These are phyloP conservation scores for Leccinum ochraceum DNA, from an alignment of 768 basidiomycete genomes.

Conservation along the genomic window DNA sequence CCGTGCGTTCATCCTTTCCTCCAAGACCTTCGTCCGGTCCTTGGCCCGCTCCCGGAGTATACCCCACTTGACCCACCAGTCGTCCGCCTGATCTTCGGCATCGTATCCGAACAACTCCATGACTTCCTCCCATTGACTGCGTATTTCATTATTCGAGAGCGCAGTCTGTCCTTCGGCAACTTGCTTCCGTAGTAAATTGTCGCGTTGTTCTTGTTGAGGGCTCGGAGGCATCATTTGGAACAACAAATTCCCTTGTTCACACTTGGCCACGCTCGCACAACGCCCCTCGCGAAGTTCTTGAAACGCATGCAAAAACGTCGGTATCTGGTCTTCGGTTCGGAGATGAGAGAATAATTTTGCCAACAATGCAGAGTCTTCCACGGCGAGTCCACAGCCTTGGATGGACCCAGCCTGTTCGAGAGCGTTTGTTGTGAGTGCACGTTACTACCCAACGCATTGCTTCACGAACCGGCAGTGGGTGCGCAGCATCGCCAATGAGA, in stretches of 20 bases:
- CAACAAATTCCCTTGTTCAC: slow-evolving; percentile 46
- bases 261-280: slow-evolving; percentile 45
- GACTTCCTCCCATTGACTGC: slow-evolving; percentile 51
- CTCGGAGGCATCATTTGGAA: slow-evolving; percentile 48
- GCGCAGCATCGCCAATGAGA: slow-evolving; percentile 62
- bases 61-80: slow-evolving; percentile 68
- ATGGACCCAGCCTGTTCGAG: slow-evolving; percentile 50
- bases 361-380: slow-evolving; percentile 65
- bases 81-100: slow-evolving; percentile 56
- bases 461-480: slow-evolving; percentile 51
- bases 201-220: slow-evolving; percentile 45
- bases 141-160: slow-evolving; percentile 31
- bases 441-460: background rate
- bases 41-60: slow-evolving; percentile 41
- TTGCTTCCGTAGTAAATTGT: slow-evolving; percentile 39
- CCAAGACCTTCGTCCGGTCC: slow-evolving; percentile 21
- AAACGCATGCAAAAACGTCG: slow-evolving; percentile 52
- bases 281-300: slow-evolving; percentile 59
- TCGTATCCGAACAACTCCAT: slow-evolving; percentile 52
- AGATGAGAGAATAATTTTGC: slow-evolving; percentile 60
- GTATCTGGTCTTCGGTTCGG: slow-evolving; percentile 45
- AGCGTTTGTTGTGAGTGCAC: background rate
- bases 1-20: slow-evolving; percentile 16
- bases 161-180: slow-evolving; percentile 48
- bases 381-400: slow-evolving; percentile 50